Conservation (phyloP, 139 green algal species). For the Pycnococcus provasolii region DNA sequence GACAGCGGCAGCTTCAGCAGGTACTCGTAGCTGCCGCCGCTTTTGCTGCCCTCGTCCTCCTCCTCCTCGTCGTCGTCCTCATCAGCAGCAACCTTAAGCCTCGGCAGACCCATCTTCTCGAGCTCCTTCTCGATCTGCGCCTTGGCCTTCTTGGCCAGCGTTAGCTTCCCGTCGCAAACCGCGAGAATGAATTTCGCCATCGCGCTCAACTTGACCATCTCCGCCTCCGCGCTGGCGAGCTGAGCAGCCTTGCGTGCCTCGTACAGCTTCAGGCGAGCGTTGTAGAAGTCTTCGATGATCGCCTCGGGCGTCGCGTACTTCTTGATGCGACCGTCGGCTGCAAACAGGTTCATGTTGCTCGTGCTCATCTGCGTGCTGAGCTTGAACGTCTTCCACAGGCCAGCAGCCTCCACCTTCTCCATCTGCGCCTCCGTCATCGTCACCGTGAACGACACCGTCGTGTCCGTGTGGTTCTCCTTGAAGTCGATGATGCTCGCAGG, state of each 20-base stretch:
- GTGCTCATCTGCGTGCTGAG: constrained; percentile 67
- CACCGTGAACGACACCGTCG: constrained; percentile 77
- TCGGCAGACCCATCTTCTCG: constrained; percentile 42
- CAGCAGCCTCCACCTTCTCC: constrained; percentile 39
- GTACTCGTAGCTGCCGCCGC: constrained; percentile 77
- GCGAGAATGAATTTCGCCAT: constrained; percentile 87
- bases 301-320: constrained; percentile 76
- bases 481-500: constrained; percentile 57
- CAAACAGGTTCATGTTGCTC: constrained; percentile 96
- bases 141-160: constrained; percentile 73
- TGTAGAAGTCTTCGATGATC: constrained; percentile 81
- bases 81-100: too few relatives aligned
- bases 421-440: constrained; percentile 58
- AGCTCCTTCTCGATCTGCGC: constrained; percentile 76
- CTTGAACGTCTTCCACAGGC: constrained; percentile 83
- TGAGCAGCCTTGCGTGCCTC: constrained; percentile 46
- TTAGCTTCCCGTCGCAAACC: constrained; percentile 72
- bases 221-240: constrained; percentile 44
- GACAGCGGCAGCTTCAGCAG: constrained; percentile 88
- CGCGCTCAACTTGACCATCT: constrained; percentile 66
- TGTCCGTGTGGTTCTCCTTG: constrained; percentile 83
- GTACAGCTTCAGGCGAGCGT: constrained; percentile 78
- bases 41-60: too few relatives aligned
- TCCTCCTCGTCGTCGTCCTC: too few relatives aligned
- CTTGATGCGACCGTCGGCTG: constrained; percentile 72